These are phyloP conservation scores for Bretziella fagacearum DNA, from an alignment of 2,329 filamentous ascomycete species.

Conservation along the genomic window DNA sequence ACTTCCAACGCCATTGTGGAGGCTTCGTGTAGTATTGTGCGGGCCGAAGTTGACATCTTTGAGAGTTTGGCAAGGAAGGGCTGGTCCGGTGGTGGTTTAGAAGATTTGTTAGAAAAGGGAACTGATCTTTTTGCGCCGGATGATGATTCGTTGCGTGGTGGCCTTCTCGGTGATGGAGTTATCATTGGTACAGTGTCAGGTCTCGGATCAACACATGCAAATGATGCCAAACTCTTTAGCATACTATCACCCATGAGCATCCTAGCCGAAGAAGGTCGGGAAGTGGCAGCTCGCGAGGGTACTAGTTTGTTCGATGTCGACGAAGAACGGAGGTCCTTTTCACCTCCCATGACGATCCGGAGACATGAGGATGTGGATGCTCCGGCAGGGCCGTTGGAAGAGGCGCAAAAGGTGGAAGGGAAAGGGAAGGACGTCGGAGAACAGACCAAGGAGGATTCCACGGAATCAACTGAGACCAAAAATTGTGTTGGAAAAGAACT, in stretches of 20 bases:
- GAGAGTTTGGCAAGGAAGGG: constrained; percentile 50
- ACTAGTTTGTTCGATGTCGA: too few species aligned
- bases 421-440: neutral
- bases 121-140: constrained; percentile 40
- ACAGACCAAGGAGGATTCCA: neutral
- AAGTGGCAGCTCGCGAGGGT: too few species aligned
- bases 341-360: too few species aligned
- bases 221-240: constrained; percentile 41
- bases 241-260: constrained; percentile 48
- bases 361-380: neutral
- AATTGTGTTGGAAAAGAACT: too few species aligned
- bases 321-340: too few species aligned
- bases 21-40: constrained; percentile 45
- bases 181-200: constrained; percentile 2
- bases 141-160: constrained; percentile 18
- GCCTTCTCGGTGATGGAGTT: constrained; percentile 12
- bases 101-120: constrained; percentile 47
- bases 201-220: constrained; percentile 17
- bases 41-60: constrained; percentile 54
- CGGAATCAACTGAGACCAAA: too few species aligned
- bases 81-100: constrained; percentile 49
- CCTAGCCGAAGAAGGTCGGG: constrained; percentile 35
- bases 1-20: constrained; percentile 46
- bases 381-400: neutral
- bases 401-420: neutral